Evolutionary conservation across 441 rosid species (phyloP).

Genomic region (Arabidopsis lyrata): DNA sequence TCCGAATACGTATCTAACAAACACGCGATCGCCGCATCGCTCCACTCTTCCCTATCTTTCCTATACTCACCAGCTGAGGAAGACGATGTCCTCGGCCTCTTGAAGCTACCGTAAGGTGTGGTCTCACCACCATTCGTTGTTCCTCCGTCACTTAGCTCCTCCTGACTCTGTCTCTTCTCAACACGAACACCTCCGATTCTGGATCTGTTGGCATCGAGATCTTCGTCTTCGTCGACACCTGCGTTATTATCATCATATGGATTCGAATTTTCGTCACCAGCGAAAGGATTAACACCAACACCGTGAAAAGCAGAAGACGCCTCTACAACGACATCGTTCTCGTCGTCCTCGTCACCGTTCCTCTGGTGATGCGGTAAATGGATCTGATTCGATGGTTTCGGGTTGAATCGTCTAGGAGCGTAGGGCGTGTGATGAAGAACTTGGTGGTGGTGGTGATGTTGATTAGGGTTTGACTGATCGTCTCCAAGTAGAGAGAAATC

Average conservation of each 20-base stretch:
- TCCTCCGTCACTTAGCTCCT: conserved; percentile 55
- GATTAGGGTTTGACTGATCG: conserved; percentile 56
- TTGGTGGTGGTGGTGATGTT: conserved; percentile 50
- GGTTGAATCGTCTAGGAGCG: conserved; percentile 53
- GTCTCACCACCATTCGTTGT: conserved; percentile 40
- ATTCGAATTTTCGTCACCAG: conserved; percentile 47
- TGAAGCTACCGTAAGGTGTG: conserved; percentile 51
- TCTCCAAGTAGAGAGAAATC: conserved; percentile 73
- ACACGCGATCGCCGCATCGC: conserved; percentile 82
- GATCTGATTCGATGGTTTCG: conserved; percentile 52
- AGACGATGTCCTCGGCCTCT: conserved; percentile 51
- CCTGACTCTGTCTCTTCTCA: conserved; percentile 61
- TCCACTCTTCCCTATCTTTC: conserved; percentile 97
- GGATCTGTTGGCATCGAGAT: conserved; percentile 41
- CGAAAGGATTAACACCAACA: conserved; percentile 52
- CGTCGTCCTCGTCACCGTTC: conserved; percentile 48
- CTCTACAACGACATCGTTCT: conserved; percentile 55
- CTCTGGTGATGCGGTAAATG: conserved; percentile 43
- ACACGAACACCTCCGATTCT: conserved; percentile 48
- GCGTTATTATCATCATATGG: conserved; percentile 50
- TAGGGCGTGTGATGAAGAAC: conserved; percentile 53
- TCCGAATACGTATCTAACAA: conserved; percentile 73
- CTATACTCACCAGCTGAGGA: conserved; percentile 51
- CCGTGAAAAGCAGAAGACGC: conserved; percentile 59
- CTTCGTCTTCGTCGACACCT: conserved; percentile 42